These are phyloP conservation scores for Lenzites betulinus DNA, from an alignment of 768 basidiomycete species.

Conservation along the genomic window DNA sequence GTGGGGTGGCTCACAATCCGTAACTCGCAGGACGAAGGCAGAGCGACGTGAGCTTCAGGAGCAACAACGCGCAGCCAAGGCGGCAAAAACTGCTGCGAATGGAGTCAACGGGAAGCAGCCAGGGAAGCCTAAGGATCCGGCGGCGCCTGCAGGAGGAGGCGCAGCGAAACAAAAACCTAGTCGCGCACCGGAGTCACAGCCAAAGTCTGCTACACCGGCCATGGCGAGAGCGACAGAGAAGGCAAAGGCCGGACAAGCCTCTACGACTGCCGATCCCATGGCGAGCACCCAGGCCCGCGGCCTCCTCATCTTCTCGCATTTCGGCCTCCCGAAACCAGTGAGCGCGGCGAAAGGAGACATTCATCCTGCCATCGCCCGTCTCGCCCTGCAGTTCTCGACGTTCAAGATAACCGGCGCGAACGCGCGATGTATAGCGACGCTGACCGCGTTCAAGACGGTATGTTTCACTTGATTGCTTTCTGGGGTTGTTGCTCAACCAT, in stretches of 20 bases:
- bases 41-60: constrained; percentile 81
- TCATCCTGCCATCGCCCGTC: constrained; percentile 84
- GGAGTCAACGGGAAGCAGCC: constrained; percentile 26
- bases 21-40: constrained; percentile 56
- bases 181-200: constrained; percentile 24
- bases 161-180: constrained; percentile 23
- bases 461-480: constrained; percentile 28
- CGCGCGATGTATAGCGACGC: constrained; percentile 90
- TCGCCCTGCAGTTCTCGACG: constrained; percentile 88
- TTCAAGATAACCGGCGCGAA: constrained; percentile 95
- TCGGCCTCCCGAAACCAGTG: constrained; percentile 67
- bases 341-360: constrained; percentile 75
- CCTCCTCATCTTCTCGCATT: constrained; percentile 85
- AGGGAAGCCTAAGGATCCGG: constrained; percentile 25
- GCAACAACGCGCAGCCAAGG: constrained; percentile 78
- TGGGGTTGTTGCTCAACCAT: background rate
- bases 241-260: constrained; percentile 20
- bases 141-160: constrained; percentile 16
- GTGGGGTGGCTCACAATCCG: background rate
- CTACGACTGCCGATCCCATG: constrained; percentile 35
- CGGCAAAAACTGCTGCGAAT: constrained; percentile 35
- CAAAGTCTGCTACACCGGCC: constrained; percentile 12
- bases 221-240: constrained; percentile 17
- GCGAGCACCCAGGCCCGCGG: constrained; percentile 51
- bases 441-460: constrained; percentile 91